These are phyloP conservation scores for Candida krabiensis DNA, from an alignment of 805 yeast genomes.

Conservation along the genomic window DNA sequence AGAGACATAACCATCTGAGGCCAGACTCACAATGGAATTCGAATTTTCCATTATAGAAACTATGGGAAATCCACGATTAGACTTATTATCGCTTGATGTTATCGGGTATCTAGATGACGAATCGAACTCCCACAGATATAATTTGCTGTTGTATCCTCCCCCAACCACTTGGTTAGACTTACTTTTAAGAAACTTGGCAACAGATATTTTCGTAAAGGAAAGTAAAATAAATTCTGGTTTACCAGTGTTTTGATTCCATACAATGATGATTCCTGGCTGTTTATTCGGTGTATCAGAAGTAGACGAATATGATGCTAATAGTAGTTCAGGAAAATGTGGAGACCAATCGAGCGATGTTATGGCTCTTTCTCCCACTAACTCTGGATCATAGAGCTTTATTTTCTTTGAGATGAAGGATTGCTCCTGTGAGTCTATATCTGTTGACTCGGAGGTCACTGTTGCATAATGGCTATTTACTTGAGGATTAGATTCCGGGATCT, in stretches of 20 bases:
- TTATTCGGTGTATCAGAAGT: background rate
- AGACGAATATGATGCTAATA: constrained; percentile 25
- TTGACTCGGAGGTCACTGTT: constrained; percentile 2
- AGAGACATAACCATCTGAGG: constrained; percentile 21
- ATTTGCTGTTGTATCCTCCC: constrained; percentile 49
- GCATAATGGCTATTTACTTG: constrained; percentile 30
- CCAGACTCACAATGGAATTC: constrained; percentile 24
- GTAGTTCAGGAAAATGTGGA: constrained; percentile 28
- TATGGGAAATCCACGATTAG: constrained; percentile 16
- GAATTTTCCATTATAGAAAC: constrained; percentile 25
- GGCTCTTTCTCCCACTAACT: constrained; percentile 11
- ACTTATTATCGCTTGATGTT: constrained; percentile 9
- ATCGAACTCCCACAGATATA: constrained; percentile 49
- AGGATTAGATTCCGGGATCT: constrained; percentile 25
- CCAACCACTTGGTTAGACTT: constrained; percentile 44
- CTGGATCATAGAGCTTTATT: constrained; percentile 3
- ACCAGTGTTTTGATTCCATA: constrained; percentile 31
- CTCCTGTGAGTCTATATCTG: background rate
- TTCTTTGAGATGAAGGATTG: constrained; percentile 6
- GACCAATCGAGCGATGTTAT: constrained; percentile 32
- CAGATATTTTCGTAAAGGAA: constrained; percentile 39
- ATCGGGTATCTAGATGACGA: constrained; percentile 31
- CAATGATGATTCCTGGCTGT: constrained; percentile 17
- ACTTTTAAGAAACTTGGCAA: constrained; percentile 40
- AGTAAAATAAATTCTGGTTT: constrained; percentile 38